phyloP scores from a whole-genome alignment of 306 rosid genomes.

The Hippophae rhamnoides region DNA sequence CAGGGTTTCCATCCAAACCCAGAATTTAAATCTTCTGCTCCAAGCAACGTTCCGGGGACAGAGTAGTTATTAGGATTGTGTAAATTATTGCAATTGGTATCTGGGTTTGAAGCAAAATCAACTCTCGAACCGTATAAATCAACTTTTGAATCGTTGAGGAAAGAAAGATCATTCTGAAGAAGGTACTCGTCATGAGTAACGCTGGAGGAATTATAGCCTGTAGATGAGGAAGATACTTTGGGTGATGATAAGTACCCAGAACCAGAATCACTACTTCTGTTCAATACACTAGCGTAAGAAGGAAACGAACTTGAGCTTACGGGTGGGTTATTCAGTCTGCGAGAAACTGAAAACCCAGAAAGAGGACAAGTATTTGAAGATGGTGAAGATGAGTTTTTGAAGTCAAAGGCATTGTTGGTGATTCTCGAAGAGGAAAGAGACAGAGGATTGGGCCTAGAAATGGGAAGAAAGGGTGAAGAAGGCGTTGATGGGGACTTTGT shows the following conservation, averaged over 20 bases:
- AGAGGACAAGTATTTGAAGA: slow-evolving; percentile 34
- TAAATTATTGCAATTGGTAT: slow-evolving; percentile 32
- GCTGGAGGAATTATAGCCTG: neutral
- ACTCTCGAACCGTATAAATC: too few species aligned
- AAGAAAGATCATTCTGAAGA: slow-evolving; percentile 39
- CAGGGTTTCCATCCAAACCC: slow-evolving; percentile 62
- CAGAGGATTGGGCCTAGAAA: slow-evolving; percentile 61
- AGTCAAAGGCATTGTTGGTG: slow-evolving; percentile 44
- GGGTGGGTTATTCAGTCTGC: slow-evolving; percentile 33
- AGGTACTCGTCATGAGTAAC: slow-evolving; percentile 40
- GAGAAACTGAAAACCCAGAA: neutral
- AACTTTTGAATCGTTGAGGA: slow-evolving; percentile 34
- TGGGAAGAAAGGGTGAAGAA: slow-evolving; percentile 48
- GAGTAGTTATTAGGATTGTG: slow-evolving; percentile 39
- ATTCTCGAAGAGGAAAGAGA: slow-evolving; percentile 42
- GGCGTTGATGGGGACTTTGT: slow-evolving; percentile 22
- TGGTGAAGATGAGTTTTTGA: slow-evolving; percentile 25
- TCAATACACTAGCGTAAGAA: slow-evolving; percentile 48
- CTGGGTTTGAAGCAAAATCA: neutral
- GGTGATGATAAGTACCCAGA: neutral
- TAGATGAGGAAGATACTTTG: neutral
- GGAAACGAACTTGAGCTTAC: slow-evolving; percentile 38
- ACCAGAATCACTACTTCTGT: slow-evolving; percentile 32
- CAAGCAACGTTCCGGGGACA: slow-evolving; percentile 45
- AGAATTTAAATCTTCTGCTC: slow-evolving; percentile 41